Evolutionary conservation across 2,329 filamentous ascomycete species (phyloP), one percentile per base, ranked within the genome.

Genomic region (Orbilia brochopaga): DNA sequence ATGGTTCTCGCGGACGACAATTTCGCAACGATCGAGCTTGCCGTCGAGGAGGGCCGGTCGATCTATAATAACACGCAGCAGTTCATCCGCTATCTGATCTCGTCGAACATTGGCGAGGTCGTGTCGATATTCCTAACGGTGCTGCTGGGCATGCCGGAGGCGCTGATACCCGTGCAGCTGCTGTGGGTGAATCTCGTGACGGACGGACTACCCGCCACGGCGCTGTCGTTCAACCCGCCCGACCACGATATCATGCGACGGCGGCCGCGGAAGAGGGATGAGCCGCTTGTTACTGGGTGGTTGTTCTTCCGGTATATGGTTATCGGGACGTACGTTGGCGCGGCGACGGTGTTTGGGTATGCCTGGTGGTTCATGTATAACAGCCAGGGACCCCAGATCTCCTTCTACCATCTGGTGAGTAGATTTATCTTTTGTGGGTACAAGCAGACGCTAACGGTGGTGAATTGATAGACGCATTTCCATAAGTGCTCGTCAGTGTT

Each of bases 301-400:
- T 83, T 99, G 42, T 97, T 99, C 83, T 92, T 97, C 85, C 88
- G 94, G 59, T 99, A 99, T 81, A 87, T 99, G 83, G 88, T 97
- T 55, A 94, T 99, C 76, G 94, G 94, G 73, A 91, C 87, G 7
- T 99, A 99, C 75, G 94, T 99, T 67, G 94, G 94, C 78, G 84
- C 91, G 44, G 94, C 94, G 60, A 99, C 94, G 2, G 95, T 99
- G 19, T 92, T 89, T 78, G 94, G 95, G 51, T 99, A 99, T 79
- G 93, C 91, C n/a, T 99, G 94, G 94, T 99, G 92, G 91, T 99
- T 97, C 84, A 92, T 99, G 89, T 96, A 90, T 83, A 93, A 97
- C 82, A 82, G 87, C 7, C 87, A 88, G 75, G 94, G 94, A 0
- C 94, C 94, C 23, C 90, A 96, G 80, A 96, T 99, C 80, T 87